Evolutionary conservation across 2,329 filamentous ascomycete species (phyloP), one percentile per base, ranked within the genome.

Genomic region (Colletotrichum nymphaeae): DNA sequence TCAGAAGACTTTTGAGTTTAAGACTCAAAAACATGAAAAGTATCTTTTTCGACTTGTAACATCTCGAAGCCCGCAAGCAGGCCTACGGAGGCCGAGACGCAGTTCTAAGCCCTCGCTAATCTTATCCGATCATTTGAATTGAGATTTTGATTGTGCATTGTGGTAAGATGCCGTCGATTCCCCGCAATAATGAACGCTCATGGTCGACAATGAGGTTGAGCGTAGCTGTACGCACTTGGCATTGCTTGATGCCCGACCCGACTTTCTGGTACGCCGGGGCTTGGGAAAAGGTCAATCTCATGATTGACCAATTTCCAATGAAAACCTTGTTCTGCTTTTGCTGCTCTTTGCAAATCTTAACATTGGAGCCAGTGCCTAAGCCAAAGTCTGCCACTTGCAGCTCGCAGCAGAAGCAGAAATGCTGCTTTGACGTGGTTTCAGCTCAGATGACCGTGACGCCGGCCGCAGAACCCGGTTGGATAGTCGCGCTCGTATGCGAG

Each of bases 381-480:
- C 62, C 52, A 49, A n/a, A 63, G 22, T 26, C 46, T 30, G 14
- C 57, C 32, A 5, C 32, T 24, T 49, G 32, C 22, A 64, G 30
- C n/a, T 5, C n/a, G 7, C 57, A 53, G 28, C 8, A 35, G 14
- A 53, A 37, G 26, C 26, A 46, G 53, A 67, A 24, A 46, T 59
- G 53, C 63, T 49, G 63, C 63, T 67, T 59, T 59, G 63, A 67
- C 53, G 19, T 3, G 2, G 63, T 67, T 67, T 67, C 63, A 67
- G 53, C 53, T 42, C n/a, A 16, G n/a, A 11, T 57, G 16, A 30
- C 9, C 19, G n/a, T 19, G 24, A 30, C 16, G n/a, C 16, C 19
- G 8, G 5, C 16, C 49, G 32, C 52, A 65, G n/a, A 26, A 9
- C 19, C 28, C n/a, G 46, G 49, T 32, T 37, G 28, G 49, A 55